phyloP scores from a whole-genome alignment of 1,139 yeast genomes.

The Protomyces gravidus region DNA sequence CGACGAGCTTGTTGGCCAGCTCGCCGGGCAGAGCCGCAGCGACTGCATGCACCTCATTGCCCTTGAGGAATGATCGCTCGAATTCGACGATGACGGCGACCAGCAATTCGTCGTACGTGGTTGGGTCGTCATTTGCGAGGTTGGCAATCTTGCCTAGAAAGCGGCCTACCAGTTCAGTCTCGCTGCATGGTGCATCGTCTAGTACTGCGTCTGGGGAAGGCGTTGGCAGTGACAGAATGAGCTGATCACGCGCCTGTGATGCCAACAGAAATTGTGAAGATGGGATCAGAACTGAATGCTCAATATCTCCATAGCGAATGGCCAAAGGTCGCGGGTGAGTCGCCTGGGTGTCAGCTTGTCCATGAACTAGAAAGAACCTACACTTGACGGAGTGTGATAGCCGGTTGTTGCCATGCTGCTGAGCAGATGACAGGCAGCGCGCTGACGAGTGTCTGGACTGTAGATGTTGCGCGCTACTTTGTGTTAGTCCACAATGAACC shows the following conservation, averaged over 20 bases:
- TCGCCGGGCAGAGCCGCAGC: conserved; percentile 58
- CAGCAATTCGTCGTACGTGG: conserved; percentile 66
- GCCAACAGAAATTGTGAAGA: conserved; percentile 72
- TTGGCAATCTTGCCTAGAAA: conserved; percentile 76
- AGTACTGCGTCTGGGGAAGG: conserved; percentile 80
- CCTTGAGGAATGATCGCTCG: conserved; percentile 68
- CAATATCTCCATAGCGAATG: conserved; percentile 77
- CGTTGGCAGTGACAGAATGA: conserved; percentile 68
- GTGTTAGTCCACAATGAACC: too few species aligned
- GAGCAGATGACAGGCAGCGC: too few species aligned
- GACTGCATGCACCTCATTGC: conserved; percentile 81
- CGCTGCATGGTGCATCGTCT: conserved; percentile 83
- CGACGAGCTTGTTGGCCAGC: conserved; percentile 59
- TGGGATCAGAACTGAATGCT: conserved; percentile 83
- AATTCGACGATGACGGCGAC: conserved; percentile 71
- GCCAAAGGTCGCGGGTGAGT: conserved; percentile 67
- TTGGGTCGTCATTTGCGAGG: conserved; percentile 50
- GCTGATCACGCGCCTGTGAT: conserved; percentile 84
- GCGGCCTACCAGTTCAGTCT: conserved; percentile 78
- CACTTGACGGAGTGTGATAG: conserved; percentile 23
- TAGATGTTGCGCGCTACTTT: too few species aligned
- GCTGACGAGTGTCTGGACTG: too few species aligned
- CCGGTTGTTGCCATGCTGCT: conserved; percentile 25
- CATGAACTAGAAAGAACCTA: neutral
- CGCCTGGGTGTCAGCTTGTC: conserved; percentile 41